phyloP scores from a whole-genome alignment of 2,329 filamentous ascomycete species.

The Cercospora sp. region DNA sequence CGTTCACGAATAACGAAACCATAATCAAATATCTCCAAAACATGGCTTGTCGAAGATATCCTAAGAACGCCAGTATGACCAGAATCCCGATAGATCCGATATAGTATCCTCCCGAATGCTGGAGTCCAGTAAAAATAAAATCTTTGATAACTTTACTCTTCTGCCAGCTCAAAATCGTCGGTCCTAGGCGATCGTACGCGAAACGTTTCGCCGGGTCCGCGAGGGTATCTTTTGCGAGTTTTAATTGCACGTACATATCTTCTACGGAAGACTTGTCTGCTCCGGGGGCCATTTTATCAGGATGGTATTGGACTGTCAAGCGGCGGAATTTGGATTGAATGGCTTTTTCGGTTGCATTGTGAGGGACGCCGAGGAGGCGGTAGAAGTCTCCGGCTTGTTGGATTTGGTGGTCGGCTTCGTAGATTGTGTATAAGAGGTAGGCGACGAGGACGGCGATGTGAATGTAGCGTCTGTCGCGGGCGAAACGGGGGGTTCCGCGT shows the following conservation, averaged over 20 bases:
- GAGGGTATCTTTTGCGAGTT: conserved; percentile 78
- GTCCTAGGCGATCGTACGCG: conserved; percentile 87
- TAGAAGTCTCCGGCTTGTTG: conserved; percentile 75
- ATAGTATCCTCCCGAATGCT: conserved; percentile 63
- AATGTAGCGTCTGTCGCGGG: conserved; percentile 75
- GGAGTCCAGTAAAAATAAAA: conserved; percentile 68
- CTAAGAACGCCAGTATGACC: conserved; percentile 62
- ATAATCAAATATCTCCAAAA: conserved; percentile 57
- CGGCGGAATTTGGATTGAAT: conserved; percentile 84
- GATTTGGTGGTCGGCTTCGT: conserved; percentile 84
- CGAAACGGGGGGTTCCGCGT: conserved; percentile 67
- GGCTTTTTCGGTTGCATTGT: conserved; percentile 68
- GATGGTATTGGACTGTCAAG: conserved; percentile 69
- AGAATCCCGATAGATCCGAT: conserved; percentile 57
- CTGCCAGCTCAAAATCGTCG: conserved; percentile 66
- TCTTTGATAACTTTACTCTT: conserved; percentile 69
- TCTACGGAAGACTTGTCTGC: conserved; percentile 45
- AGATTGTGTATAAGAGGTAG: conserved; percentile 90
- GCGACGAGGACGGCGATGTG: conserved; percentile 76
- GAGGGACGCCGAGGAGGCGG: conserved; percentile 68
- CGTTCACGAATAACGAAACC: conserved; percentile 56
- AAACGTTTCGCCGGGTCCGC: conserved; percentile 75
- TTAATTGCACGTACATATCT: conserved; percentile 75
- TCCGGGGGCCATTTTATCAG: conserved; percentile 68
- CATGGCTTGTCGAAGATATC: conserved; percentile 66